Percentiles rank a stretch among this genome's conserved stretches.
phyloP scores from a whole-genome alignment of 108 stramenopile species.

The Pseudonitzschia delicatissima region DNA sequence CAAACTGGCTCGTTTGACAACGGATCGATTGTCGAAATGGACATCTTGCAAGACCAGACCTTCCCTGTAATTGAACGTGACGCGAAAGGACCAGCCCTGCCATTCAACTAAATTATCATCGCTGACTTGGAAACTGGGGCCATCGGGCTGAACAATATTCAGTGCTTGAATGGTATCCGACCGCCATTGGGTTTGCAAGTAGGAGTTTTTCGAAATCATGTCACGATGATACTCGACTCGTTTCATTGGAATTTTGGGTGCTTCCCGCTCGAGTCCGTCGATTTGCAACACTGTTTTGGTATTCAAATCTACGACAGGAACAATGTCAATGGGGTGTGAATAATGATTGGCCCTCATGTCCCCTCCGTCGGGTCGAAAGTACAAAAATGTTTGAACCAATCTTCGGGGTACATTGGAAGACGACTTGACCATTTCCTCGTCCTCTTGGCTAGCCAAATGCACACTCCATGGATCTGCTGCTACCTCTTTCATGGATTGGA shows the following conservation, averaged over 20 bases:
- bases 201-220: constrained; percentile 48
- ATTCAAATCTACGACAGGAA: constrained; percentile 66
- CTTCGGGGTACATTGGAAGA: constrained; percentile 34
- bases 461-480: constrained; percentile 69
- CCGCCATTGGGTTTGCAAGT: constrained; percentile 40
- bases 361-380: constrained; percentile 44
- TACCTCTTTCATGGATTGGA: constrained; percentile 40
- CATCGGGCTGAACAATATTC: constrained; percentile 61
- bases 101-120: constrained; percentile 56
- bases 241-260: constrained; percentile 33
- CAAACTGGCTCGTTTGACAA: constrained; percentile 50
- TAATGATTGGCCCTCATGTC: constrained; percentile 65
- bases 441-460: constrained; percentile 44
- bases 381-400: constrained; percentile 67
- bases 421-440: constrained; percentile 25
- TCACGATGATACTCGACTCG: constrained; percentile 58
- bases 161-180: constrained; percentile 34
- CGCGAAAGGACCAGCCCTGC: constrained; percentile 64
- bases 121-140: constrained; percentile 56
- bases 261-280: constrained; percentile 43
- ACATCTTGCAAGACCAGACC: constrained; percentile 65
- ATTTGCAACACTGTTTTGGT: constrained; percentile 44
- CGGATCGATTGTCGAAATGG: constrained; percentile 45
- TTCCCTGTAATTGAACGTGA: constrained; percentile 71
- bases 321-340: constrained; percentile 71